Percentiles rank a stretch among this genome's conserved stretches.
Conservation (phyloP, 352 stramenopile genomes). For the Pythium dissimile region DNA sequence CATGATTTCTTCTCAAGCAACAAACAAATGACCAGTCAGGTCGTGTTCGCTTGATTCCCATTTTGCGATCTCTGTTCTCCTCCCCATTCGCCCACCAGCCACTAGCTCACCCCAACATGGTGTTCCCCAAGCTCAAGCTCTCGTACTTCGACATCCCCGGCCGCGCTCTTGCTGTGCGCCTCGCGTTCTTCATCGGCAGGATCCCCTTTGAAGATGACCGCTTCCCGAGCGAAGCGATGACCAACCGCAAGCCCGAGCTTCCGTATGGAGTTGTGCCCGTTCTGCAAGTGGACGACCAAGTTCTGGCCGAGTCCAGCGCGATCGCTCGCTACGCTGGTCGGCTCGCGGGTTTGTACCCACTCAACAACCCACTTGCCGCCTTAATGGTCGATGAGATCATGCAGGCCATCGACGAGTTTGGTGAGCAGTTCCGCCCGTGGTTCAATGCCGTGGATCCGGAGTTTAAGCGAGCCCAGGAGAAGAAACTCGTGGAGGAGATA, state of each 20-base stretch:
- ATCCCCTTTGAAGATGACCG: constrained; percentile 55
- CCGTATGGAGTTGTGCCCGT: constrained; percentile 44
- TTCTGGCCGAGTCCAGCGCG: constrained; percentile 50
- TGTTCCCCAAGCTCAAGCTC: constrained; percentile 34
- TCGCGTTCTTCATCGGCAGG: constrained; percentile 45
- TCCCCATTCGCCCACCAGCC: too few species aligned
- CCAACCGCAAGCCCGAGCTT: constrained; percentile 38
- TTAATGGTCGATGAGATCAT: background rate
- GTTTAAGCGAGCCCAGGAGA: background rate
- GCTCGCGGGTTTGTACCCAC: constrained; percentile 51
- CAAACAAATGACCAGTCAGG: too few species aligned
- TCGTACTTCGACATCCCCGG: constrained; percentile 59
- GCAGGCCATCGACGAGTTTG: background rate
- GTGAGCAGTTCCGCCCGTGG: background rate
- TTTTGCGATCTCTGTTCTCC: background rate
- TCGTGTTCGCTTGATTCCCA: background rate
- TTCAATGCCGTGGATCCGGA: background rate
- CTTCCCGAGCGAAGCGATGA: constrained; percentile 34
- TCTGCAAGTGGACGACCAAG: constrained; percentile 35
- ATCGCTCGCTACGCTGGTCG: constrained; percentile 54
- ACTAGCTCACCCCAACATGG: background rate
- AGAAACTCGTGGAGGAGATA: background rate
- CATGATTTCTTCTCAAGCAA: background rate
- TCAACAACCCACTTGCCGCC: constrained; percentile 13
- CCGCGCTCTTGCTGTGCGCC: constrained; percentile 49